These are phyloP conservation scores for Yamadazyma oceani DNA, from an alignment of 1,139 yeast genomes.

Conservation along the genomic window DNA sequence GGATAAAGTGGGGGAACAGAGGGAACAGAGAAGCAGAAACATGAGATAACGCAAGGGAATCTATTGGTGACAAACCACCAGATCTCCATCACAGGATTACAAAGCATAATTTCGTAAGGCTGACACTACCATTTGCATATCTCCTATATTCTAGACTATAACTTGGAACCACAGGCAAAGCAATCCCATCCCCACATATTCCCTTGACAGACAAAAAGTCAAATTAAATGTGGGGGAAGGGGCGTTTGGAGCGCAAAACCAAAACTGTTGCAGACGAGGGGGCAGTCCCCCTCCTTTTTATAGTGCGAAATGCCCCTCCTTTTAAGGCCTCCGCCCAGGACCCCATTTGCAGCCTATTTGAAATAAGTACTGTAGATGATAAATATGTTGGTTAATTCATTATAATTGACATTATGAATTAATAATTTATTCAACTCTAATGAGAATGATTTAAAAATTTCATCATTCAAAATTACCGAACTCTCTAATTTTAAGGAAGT, in stretches of 20 bases:
- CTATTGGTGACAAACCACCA: neutral
- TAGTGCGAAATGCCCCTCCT: slow-evolving; percentile 3
- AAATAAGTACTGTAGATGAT: slow-evolving; percentile 14
- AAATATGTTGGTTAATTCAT: slow-evolving; percentile 10
- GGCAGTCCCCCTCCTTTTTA: too few relatives aligned
- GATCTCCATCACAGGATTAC: neutral
- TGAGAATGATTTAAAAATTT: slow-evolving; percentile 13
- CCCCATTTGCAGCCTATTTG: slow-evolving; percentile 4
- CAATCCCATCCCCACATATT: neutral
- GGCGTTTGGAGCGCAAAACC: neutral
- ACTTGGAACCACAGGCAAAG: neutral
- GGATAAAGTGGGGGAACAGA: neutral
- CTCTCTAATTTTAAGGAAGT: slow-evolving; percentile 54
- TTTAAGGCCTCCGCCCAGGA: neutral
- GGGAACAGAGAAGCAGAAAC: neutral
- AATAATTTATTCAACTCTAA: slow-evolving; percentile 13
- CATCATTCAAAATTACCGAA: slow-evolving; percentile 24
- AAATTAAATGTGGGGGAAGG: slow-evolving; percentile 2
- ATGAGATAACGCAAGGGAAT: neutral
- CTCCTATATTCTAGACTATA: too few relatives aligned
- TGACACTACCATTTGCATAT: neutral
- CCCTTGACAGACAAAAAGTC: neutral
- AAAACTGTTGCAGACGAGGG: neutral
- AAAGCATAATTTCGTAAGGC: too few relatives aligned
- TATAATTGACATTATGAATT: slow-evolving; percentile 9